A percentile compares a stretch with the other conserved stretches of the same genome.
Conservation (phyloP, 352 stramenopile genomes). For the Pythium myriotylum region DNA sequence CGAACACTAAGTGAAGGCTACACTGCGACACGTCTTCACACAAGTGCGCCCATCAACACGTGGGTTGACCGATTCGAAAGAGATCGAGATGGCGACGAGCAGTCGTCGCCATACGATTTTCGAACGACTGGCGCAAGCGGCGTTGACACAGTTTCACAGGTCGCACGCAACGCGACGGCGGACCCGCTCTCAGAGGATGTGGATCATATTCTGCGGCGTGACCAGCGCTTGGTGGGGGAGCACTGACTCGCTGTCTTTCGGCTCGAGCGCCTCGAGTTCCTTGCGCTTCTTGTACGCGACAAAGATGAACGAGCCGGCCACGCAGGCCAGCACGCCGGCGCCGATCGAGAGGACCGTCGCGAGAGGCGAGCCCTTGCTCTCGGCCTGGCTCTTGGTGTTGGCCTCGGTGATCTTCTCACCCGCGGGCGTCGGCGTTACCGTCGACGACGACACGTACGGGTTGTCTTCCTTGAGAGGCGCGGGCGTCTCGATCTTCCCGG, state of each 20-base stretch:
- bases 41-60: too few relatives aligned
- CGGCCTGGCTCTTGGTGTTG: neutral
- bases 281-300: slow-evolving; percentile 19
- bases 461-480: neutral
- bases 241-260: slow-evolving; percentile 13
- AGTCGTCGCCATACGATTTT: neutral
- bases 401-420: neutral
- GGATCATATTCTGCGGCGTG: slow-evolving; percentile 11
- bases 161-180: too few relatives aligned
- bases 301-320: slow-evolving; percentile 18
- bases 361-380: slow-evolving; percentile 2
- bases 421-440: slow-evolving; percentile 6
- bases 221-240: slow-evolving; percentile 9
- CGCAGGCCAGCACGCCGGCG: slow-evolving; percentile 13
- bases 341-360: slow-evolving; percentile 14
- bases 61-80: neutral
- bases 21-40: too few relatives aligned
- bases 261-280: slow-evolving; percentile 19
- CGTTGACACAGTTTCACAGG: neutral
- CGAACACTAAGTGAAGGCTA: too few relatives aligned
- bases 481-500: slow-evolving; percentile 5
- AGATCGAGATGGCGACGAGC: neutral
- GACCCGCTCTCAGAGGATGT: neutral
- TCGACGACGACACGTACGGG: slow-evolving; percentile 12
- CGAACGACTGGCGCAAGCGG: neutral